These are phyloP conservation scores for Wickerhamomyces bovis DNA, from an alignment of 805 yeast genomes.

Conservation along the genomic window DNA sequence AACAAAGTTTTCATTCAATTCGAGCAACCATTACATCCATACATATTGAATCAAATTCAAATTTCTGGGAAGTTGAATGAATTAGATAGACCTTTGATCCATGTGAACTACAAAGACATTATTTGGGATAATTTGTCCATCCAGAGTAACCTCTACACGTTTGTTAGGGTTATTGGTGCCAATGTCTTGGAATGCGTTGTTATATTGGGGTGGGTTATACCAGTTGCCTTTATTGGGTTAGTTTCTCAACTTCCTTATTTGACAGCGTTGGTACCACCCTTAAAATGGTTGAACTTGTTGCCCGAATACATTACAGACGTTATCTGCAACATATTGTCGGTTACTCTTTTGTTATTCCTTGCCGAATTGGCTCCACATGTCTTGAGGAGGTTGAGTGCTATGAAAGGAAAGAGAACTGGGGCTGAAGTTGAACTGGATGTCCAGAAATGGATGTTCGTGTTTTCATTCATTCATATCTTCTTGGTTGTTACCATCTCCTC, in stretches of 20 bases:
- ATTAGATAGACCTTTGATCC: slow-evolving; percentile 39
- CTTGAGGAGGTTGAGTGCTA: slow-evolving; percentile 46
- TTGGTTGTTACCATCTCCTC: slow-evolving; percentile 81
- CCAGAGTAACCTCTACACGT: slow-evolving; percentile 30
- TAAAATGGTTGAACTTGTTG: slow-evolving; percentile 46
- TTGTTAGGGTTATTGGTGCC: slow-evolving; percentile 38
- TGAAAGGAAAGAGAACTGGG: slow-evolving; percentile 57
- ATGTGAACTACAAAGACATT: slow-evolving; percentile 60
- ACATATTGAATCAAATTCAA: slow-evolving; percentile 56
- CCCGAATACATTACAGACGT: slow-evolving; percentile 50
- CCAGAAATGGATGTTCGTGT: slow-evolving; percentile 73
- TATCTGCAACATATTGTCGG: slow-evolving; percentile 60
- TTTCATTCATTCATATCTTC: slow-evolving; percentile 77
- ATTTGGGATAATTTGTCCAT: slow-evolving; percentile 60
- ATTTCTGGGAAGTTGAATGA: slow-evolving; percentile 37
- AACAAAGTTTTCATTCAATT: slow-evolving; percentile 61
- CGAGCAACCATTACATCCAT: slow-evolving; percentile 48
- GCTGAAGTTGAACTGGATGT: slow-evolving; percentile 61
- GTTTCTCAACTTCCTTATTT: slow-evolving; percentile 69
- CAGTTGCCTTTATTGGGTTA: slow-evolving; percentile 75
- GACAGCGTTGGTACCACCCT: slow-evolving; percentile 53
- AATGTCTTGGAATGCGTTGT: slow-evolving; percentile 41
- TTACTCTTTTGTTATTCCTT: slow-evolving; percentile 55
- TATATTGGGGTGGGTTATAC: slow-evolving; percentile 68
- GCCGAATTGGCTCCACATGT: slow-evolving; percentile 56